Evolutionary conservation across 805 yeast genomes (phyloP), one percentile per base, ranked within the genome.

Genomic region (Cyberlindnera saturnus): DNA sequence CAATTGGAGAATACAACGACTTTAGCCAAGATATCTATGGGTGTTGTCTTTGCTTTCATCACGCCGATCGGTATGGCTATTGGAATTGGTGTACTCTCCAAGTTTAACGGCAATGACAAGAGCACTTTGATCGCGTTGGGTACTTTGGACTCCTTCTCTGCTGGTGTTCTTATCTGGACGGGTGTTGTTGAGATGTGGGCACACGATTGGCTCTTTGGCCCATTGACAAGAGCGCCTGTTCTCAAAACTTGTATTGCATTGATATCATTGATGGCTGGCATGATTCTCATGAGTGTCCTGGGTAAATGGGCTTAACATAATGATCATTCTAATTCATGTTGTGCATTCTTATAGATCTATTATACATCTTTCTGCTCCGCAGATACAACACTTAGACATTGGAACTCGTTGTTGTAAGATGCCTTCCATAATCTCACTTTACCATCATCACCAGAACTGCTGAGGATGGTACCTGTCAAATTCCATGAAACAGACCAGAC

Each of bases 401-500:
- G 88, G 75, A 89, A 93, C 56, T 86, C 86, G 55, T 85, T 86
- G 45, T 83, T 75, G 60, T 85, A 87, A 31, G 86, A 79, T 19
- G 96, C 76, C 64, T 91, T 93, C 96, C 98, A 93, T 51, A 93
- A 71, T 53, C 96, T 70, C 6, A 91, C 82, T 50, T 82, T 81
- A 3, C 97, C 97, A 60, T 93, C 98, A 59, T 90, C 97, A 16
- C 99, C 98, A 6, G 97, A 88, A 38, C 93, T 82, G 52, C 96
- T 85, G 48, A 93, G 66, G 5, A 93, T 81, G 0, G 98, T 87
- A 5, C 98, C 98, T 0, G 98, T 87, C 36, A 82, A 63, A 61
- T 93, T 93, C 98, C 99, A 93, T 23, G 86, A 76, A 2, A 93
- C 98, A 33, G 90, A 76, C 99, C 99, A 93, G 1, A 93, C 96